Conservation (phyloP, 2,329 filamentous ascomycete species). For the Neocucurbitaria cava region DNA sequence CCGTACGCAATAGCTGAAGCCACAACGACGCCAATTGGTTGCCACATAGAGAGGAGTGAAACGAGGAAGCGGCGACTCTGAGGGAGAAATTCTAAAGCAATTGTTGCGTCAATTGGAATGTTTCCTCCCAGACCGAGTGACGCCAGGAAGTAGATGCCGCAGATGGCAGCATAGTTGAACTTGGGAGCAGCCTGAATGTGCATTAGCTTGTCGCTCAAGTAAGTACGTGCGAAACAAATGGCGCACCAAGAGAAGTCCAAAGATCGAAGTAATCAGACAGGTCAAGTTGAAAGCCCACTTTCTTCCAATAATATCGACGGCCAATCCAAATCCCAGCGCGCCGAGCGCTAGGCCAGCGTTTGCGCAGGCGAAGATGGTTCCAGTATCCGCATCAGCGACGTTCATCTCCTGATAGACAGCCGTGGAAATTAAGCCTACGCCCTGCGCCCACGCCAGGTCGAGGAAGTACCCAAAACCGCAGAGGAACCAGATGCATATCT, state of each 20-base stretch:
- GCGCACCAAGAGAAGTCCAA: conserved; percentile 31
- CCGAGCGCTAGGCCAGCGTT: conserved; percentile 39
- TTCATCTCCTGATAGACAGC: conserved; percentile 41
- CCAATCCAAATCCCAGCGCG: conserved; percentile 34
- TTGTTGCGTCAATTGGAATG: conserved; percentile 37
- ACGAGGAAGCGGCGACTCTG: conserved; percentile 38
- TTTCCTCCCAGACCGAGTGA: conserved; percentile 37
- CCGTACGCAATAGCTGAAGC: conserved; percentile 38
- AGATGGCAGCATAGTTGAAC: conserved; percentile 38
- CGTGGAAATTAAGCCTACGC: conserved; percentile 34
- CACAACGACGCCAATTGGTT: conserved; percentile 35
- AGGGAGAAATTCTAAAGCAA: conserved; percentile 35
- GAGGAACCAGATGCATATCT: conserved; percentile 42
- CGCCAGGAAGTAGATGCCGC: conserved; percentile 37
- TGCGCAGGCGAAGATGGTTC: conserved; percentile 34
- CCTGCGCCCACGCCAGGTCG: conserved; percentile 40
- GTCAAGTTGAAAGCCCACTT: conserved; percentile 38
- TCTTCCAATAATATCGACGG: conserved; percentile 37
- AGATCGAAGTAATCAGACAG: conserved; percentile 36
- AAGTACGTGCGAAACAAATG: not conserved
- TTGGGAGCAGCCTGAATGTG: conserved; percentile 32
- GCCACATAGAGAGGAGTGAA: conserved; percentile 40
- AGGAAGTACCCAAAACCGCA: conserved; percentile 42
- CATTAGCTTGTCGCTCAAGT: conserved; percentile 2
- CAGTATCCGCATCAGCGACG: conserved; percentile 28